Base-by-base conservation (phyloP, 495 filamentous ascomycete genomes). In the Baudoinia panamericana region DNA sequence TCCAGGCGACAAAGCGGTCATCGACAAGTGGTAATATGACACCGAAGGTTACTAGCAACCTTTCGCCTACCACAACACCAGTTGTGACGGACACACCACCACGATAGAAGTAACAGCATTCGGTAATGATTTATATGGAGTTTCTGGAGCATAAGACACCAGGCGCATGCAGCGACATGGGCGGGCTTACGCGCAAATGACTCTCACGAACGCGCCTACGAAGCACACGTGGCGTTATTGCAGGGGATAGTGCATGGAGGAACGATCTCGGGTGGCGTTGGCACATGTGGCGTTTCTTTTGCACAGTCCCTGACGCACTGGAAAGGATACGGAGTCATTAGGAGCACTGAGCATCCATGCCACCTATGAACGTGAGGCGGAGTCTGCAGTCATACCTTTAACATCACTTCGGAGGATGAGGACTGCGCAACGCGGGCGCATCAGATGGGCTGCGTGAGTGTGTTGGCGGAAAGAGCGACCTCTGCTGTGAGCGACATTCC, bases 1-100 rank as follows among this genome's bases (percentile, higher is more conserved):
- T 51, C 29, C 56, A 56, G 29, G 36, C 53, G 0, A 6, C 33
- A 7, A 58, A 55, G 28, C 44, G 56, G n/a, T 41, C 41, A 5
- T 57, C 56, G 12, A 7, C 22, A 6, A 38, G 28, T 23, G 41
- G 46, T 10, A 33, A 44, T 31, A 12, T 36, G n/a, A 50, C 46
- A 3, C 46, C 46, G 16, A 50, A 50, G 30, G 31, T 33, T 7
- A 25, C 46, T 3, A 20, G 21, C 21, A 42, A 39, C 29, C 22
- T 30, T 2, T 50, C 45, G 5, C 39, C 45, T 1, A 24, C 15
- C 19, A 16, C 28, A 3, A 48, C 40, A 11, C 39, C 46, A 16
- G 21, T 17, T 3, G 10, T 50, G 4, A 29, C 46, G 11, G 41
- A 35, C 27, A 50, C 40, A 19, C 39, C 46, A 27, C 46, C 46